Evolutionary conservation across 371 early-diverging fungal genomes (phyloP), one percentile per base, ranked within the genome.

Genomic region (Rhizomucor pusillus): DNA sequence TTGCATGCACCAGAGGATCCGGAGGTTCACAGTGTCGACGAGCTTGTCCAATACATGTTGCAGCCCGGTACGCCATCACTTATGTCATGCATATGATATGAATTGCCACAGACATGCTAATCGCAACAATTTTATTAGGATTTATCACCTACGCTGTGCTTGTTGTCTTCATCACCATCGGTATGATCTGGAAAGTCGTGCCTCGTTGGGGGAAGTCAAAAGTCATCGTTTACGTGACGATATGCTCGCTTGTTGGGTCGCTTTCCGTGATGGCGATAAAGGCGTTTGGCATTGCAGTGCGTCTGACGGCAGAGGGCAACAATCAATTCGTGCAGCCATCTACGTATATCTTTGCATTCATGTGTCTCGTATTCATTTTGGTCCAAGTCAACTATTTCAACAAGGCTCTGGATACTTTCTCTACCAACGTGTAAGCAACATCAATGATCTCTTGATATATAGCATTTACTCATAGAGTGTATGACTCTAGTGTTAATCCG

Each of bases 301-400:
- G 90, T 64, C 77, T 93, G 57, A 93, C 95, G 0, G 86, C 92
- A 68, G 81, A 82, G 20, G 94, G 94, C 50, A 71, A 85, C 62
- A 95, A 94, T 71, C 93, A 92, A 74, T 81, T 94, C 45, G 77
- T 77, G 20, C 84, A 91, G 50, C 79, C 88, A 9, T 90, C 90
- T 16, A 95, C 94, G 11, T 95, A 90, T 54, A 69, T 92, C n/a
- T 93, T 95, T 68, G 84, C 84, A 12, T 58, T 88, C 22, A 79
- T 87, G 43, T 90, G 91, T 22, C 75, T 68, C 11, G 69, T 81
- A 0, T 92, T 88, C 65, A 90, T 93, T 41, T 62, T 92, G 11
- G 84, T 85, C 29, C 94, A 95, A 75, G 90, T 94, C 77, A 94
- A 93, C 68, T 95, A 95, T 68, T 94, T 95, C 59, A 95, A 95